Evolutionary conservation across 1,284 basidiomycete species (phyloP).

Genomic region (Tranzscheliella williamsii): DNA sequence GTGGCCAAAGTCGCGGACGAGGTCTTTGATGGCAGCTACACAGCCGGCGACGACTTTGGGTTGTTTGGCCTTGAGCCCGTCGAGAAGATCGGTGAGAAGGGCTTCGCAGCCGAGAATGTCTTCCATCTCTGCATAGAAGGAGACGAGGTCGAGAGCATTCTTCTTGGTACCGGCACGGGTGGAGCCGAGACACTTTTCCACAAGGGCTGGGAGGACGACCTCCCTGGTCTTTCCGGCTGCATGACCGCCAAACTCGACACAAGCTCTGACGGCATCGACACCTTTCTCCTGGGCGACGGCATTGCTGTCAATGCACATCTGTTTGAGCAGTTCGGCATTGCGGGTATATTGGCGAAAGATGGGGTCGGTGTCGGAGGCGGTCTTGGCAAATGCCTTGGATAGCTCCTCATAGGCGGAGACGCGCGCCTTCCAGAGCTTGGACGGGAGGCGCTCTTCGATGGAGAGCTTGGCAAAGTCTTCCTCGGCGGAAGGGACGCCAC

Average conservation of each 20-base stretch:
- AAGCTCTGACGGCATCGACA: slow-evolving; percentile 74
- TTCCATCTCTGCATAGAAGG: slow-evolving; percentile 92
- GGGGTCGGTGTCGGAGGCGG: slow-evolving; percentile 88
- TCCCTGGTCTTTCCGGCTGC: slow-evolving; percentile 72
- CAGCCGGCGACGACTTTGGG: slow-evolving; percentile 88
- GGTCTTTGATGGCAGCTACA: slow-evolving; percentile 77
- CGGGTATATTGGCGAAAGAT: slow-evolving; percentile 83
- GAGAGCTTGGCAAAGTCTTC: slow-evolving; percentile 87
- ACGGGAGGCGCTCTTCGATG: slow-evolving; percentile 74
- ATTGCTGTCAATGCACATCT: slow-evolving; percentile 72
- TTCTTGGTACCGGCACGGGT: slow-evolving; percentile 82
- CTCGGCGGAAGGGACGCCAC: slow-evolving; percentile 64
- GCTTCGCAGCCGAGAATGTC: slow-evolving; percentile 75
- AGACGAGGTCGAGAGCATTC: slow-evolving; percentile 80
- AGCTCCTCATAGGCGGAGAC: slow-evolving; percentile 89
- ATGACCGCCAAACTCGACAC: slow-evolving; percentile 90
- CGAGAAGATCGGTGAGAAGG: slow-evolving; percentile 82
- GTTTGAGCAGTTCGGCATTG: slow-evolving; percentile 67
- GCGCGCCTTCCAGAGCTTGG: slow-evolving; percentile 91
- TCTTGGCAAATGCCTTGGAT: slow-evolving; percentile 57
- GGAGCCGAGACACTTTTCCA: slow-evolving; percentile 94
- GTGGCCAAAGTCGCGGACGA: slow-evolving; percentile 76
- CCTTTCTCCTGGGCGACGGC: slow-evolving; percentile 97
- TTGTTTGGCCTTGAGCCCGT: slow-evolving; percentile 85
- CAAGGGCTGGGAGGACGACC: slow-evolving; percentile 80